Percentiles rank a stretch among this genome's conserved stretches.
Conservation (phyloP, 108 stramenopile species). For the Cyclostephanos invisitatus region DNA sequence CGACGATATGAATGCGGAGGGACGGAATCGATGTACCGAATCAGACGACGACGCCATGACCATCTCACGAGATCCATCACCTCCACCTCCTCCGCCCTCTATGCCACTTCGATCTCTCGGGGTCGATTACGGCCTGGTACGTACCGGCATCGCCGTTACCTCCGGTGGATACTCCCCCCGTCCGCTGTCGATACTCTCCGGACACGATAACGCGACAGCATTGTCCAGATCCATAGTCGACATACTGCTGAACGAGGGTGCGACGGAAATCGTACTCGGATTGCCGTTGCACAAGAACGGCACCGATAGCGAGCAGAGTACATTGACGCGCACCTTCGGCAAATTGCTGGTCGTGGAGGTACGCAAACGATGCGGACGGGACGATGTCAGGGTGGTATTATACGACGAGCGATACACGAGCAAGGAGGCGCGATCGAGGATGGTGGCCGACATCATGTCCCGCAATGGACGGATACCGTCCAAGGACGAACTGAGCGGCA, state of each 20-base stretch:
- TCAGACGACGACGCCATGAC: no score
- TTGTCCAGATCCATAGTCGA: conserved; percentile 50
- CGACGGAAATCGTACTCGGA: conserved; percentile 68
- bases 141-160: conserved; percentile 77
- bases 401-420: conserved; percentile 87
- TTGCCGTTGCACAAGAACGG: conserved; percentile 85
- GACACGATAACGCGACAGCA: conserved; percentile 47
- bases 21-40: no score
- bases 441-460: conserved; percentile 43
- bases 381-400: conserved; percentile 49
- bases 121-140: conserved; percentile 79
- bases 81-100: no score
- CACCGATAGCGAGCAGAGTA: conserved; percentile 72
- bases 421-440: conserved; percentile 73
- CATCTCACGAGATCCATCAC: no score
- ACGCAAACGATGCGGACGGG: conserved; percentile 25
- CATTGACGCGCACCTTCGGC: conserved; percentile 68
- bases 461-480: conserved; percentile 19
- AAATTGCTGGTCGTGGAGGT: conserved; percentile 27
- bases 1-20: no score
- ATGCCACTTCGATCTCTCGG: no score
- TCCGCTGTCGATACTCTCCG: conserved; percentile 60
- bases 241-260: conserved; percentile 52
- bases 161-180: conserved; percentile 69
- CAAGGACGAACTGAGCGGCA: conserved; percentile 40